Evolutionary conservation across 2,329 filamentous ascomycete genomes (phyloP), one percentile per base, ranked within the genome.

Genomic region (Colletotrichum tanaceti): DNA sequence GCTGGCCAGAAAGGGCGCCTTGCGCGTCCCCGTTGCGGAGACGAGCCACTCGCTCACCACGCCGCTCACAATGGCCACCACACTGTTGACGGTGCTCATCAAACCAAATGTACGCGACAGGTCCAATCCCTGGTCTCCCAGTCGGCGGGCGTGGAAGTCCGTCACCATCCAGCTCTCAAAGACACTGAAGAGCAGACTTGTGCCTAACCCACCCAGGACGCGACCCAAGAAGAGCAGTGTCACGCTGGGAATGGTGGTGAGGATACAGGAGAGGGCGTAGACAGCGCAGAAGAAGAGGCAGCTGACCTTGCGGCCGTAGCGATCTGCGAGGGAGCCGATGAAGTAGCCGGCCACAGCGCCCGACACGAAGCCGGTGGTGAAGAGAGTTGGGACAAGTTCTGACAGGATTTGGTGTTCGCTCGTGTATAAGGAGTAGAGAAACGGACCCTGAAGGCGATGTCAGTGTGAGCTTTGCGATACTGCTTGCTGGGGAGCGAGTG

Each of bases 121-220:
- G 39, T 81, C 80, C 22, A 77, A 75, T 3, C 81, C 82, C 24
- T 74, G 76, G 13, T 79, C 76, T 35, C 79, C 79, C 38, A 85
- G 73, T 46, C 79, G 77, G 49, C 82, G 77, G 62, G 78, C 77
- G 68, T 84, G 81, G 70, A 83, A 87, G 71, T 87, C 86, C 4
- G 84, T 82, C 35, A 89, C 83, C 80, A 89, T 86, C 87, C 87
- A 90, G 72, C 84, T 86, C 75, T 90, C 87, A 71, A 89, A 89
- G 5, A 83, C 85, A 50, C 82, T 87, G 78, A 86, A 89, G 38
- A 89, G 79, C 47, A 89, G 75, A 32, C 85, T 87, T 41, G 86
- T 86, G 35, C 82, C 84, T 53, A 89, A 68, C 0, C 87, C 87
- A 24, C 85, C 86, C 4, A 88, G 79, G 0, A 85, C 75, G 57